Evolutionary conservation across 441 rosid species (phyloP).

Genomic region (Erysimum cheiri): DNA sequence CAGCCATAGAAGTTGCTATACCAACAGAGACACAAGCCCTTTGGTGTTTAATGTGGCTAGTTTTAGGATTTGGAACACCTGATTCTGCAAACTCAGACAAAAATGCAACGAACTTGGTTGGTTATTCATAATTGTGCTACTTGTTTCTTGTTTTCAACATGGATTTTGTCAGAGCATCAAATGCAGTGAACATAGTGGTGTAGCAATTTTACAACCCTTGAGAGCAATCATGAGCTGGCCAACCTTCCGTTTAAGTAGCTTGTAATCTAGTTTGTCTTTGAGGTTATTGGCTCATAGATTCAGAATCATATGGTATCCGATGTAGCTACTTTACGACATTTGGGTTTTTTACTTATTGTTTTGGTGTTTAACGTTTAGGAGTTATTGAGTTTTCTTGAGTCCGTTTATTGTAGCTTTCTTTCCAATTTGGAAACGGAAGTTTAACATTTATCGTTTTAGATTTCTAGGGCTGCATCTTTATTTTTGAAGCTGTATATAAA

Average conservation of each 20-base stretch:
- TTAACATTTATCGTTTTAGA: too few relatives aligned
- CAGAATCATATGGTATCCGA: not conserved
- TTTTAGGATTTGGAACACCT: not conserved
- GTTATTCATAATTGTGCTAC: not conserved
- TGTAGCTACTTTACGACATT: too few relatives aligned
- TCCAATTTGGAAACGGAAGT: too few relatives aligned
- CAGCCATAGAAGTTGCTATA: not conserved
- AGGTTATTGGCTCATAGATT: slow-evolving; percentile 20
- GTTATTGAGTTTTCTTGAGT: too few relatives aligned
- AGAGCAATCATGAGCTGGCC: slow-evolving; percentile 1
- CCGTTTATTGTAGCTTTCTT: too few relatives aligned
- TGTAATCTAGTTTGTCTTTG: not conserved
- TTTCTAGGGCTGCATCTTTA: too few relatives aligned
- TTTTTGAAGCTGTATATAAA: too few relatives aligned
- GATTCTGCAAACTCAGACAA: not conserved
- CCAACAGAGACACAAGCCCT: not conserved
- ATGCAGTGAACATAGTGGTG: slow-evolving; percentile 1
- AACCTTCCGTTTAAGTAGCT: not conserved
- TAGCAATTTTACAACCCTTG: not conserved
- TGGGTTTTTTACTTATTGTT: too few relatives aligned
- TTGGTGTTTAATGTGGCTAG: not conserved
- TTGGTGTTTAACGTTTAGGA: too few relatives aligned
- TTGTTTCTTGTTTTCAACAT: slow-evolving; percentile 12
- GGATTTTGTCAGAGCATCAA: not conserved
- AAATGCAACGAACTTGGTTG: slow-evolving; percentile 11